Base-by-base conservation (phyloP, 257 asterid genomes). In the Echium plantagineum region DNA sequence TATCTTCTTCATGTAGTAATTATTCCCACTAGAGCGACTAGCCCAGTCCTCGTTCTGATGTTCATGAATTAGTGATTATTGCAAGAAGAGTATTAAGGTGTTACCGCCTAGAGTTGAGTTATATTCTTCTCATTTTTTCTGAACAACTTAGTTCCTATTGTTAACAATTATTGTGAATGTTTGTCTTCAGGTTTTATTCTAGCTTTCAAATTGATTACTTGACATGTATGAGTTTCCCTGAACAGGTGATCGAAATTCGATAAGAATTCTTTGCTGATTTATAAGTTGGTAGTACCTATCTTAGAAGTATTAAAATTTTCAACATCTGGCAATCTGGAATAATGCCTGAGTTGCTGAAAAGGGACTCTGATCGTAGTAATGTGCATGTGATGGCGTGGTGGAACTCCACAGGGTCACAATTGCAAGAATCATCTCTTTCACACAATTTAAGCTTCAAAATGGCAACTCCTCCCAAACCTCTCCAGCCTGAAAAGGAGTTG, bases 381-480 rank as follows among this genome's bases (percentile, higher is more conserved):
- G 49, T 19, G 32, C 70, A 58, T 22, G 21, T 19, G 21, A 54
- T 55, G 66, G 61, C 57, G 55, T 66, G 61, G 72, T 65, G 67
- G 73, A 48, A 31, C 42, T 57, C 52, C 21, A 51, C 54, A 6
- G 63, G 60, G 15, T 58, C 67, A 57, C 42, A 69, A 46, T 6
- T 42, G 71, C 71, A 61, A 22, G 64, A 69, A 20, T 49, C 74
- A 59, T 28, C 52, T 52, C 15, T 35, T 18, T 69, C 61, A 42
- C 52, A 66, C 55, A 60, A 71, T 71, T 52, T 65, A 30, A 71
- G 60, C 63, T 55, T 59, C 54, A 61, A 56, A 18, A 46, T 26
- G 57, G 57, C 52, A 6, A 52, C 56, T 21, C 56, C 47, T 12
- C 22, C 52, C 55, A 61, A 60, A 31, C 42, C 58, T 28, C 60